Evolutionary conservation across 148 eudicot genomes (phyloP).

Genomic region (Vaccinium macrocarpon): DNA sequence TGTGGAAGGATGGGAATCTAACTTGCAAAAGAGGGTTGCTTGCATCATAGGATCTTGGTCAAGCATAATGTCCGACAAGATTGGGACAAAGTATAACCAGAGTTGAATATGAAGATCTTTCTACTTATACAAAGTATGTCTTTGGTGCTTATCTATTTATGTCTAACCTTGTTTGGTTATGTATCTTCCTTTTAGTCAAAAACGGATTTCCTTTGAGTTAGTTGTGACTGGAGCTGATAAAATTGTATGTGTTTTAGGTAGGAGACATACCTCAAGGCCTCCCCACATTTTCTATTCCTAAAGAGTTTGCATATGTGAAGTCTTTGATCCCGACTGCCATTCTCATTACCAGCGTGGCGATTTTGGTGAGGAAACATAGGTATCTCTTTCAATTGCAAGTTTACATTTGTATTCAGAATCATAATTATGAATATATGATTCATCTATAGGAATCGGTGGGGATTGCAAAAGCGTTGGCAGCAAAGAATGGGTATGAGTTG

Average conservation of each 20-base stretch:
- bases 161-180: not conserved
- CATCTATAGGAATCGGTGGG: conserved; percentile 87
- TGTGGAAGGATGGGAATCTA: conserved; percentile 5
- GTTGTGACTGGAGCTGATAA: not conserved
- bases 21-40: not conserved
- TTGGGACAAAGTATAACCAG: not conserved
- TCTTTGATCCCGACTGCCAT: conserved; percentile 89
- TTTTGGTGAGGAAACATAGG: conserved; percentile 59
- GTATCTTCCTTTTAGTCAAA: not conserved
- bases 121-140: not conserved
- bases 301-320: conserved; percentile 53
- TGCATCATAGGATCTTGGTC: not conserved
- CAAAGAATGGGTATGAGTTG: conserved; percentile 94
- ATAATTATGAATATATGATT: not conserved
- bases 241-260: conserved; percentile 47
- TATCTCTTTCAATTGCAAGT: conserved; percentile 1
- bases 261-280: conserved; percentile 97
- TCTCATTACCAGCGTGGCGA: conserved; percentile 93
- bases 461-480: conserved; percentile 96
- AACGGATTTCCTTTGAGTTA: conserved; percentile 7
- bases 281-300: conserved; percentile 80
- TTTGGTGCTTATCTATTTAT: not conserved
- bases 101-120: not conserved
- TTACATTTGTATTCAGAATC: conserved; percentile 16
- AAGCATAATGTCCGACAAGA: not conserved